Evolutionary conservation across 1,284 basidiomycete species (phyloP).

Genomic region (Leccinum variabile): DNA sequence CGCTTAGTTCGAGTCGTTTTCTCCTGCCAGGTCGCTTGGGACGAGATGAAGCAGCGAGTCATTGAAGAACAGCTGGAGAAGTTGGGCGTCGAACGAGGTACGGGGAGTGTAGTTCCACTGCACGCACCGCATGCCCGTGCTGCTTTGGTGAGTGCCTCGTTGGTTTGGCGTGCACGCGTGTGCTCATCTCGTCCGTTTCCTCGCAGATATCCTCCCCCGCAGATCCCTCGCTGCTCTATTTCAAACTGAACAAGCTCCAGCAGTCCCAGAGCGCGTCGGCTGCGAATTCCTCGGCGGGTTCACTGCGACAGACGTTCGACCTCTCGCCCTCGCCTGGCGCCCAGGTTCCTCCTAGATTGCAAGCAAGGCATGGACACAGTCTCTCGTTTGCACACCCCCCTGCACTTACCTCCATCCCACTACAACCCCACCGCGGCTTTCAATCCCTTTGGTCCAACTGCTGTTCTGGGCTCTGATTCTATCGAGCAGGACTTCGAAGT

Average conservation of each 20-base stretch:
- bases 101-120: conserved; percentile 55
- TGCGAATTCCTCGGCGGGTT: conserved; percentile 55
- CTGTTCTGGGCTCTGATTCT: conserved; percentile 53
- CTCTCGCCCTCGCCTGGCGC: conserved; percentile 54
- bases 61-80: conserved; percentile 80
- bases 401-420: conserved; percentile 33
- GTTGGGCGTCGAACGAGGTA: conserved; percentile 71
- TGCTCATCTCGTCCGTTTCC: conserved; percentile 5
- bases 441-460: conserved; percentile 63
- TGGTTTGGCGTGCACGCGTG: conserved; percentile 17
- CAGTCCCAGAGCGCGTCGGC: conserved; percentile 61
- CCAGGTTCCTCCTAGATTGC: conserved; percentile 43
- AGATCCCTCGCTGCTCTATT: conserved; percentile 73
- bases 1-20: conserved; percentile 15
- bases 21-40: conserved; percentile 61
- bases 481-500: conserved; percentile 30
- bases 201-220: conserved; percentile 84
- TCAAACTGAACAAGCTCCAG: conserved; percentile 80
- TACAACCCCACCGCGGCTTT: conserved; percentile 44
- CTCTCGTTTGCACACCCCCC: conserved; percentile 65
- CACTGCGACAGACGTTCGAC: conserved; percentile 58
- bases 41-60: conserved; percentile 60
- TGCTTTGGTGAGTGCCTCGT: conserved; percentile 59
- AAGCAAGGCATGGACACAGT: conserved; percentile 66
- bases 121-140: conserved; percentile 74